Evolutionary conservation across 306 rosid species (phyloP).

Genomic region (Glycine latifolia): DNA sequence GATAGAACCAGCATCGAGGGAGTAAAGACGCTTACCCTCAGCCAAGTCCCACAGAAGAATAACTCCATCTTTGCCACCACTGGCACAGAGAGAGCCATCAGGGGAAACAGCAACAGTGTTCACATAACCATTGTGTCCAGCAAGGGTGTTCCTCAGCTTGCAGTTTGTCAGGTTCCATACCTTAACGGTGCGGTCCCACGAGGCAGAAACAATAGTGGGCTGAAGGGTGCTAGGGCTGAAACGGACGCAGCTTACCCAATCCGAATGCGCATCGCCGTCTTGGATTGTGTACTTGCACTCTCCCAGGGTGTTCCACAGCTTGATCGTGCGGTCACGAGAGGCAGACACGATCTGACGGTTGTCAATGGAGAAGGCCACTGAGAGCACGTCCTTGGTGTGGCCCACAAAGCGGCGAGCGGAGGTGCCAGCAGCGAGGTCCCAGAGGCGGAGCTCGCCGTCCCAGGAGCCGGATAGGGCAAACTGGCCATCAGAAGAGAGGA

Average conservation of each 20-base stretch:
- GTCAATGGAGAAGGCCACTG: constrained; percentile 92
- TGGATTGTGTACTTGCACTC: constrained; percentile 96
- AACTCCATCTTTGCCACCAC: constrained; percentile 94
- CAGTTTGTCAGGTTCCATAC: constrained; percentile 93
- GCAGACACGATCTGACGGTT: constrained; percentile 99
- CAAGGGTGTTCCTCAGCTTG: constrained; percentile 75
- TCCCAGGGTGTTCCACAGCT: constrained; percentile 96
- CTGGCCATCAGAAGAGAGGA: constrained; percentile 96
- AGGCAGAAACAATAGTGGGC: constrained; percentile 89
- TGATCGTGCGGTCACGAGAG: constrained; percentile 94
- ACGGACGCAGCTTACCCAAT: constrained; percentile 93
- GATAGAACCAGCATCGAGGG: constrained; percentile 82
- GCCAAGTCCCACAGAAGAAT: constrained; percentile 96
- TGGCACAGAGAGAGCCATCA: constrained; percentile 90
- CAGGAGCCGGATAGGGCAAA: constrained; percentile 98
- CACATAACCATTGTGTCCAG: constrained; percentile 84
- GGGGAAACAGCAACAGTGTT: constrained; percentile 98
- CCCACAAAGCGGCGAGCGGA: constrained; percentile 94
- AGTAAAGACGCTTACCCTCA: constrained; percentile 88
- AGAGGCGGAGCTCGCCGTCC: constrained; percentile 99
- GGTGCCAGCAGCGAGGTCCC: constrained; percentile 84
- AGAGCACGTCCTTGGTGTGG: constrained; percentile 93
- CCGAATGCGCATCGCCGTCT: constrained; percentile 77
- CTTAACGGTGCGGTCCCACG: constrained; percentile 69
- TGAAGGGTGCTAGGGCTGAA: constrained; percentile 78